Base-by-base conservation (phyloP, 805 yeast genomes). In the Candida alai region DNA sequence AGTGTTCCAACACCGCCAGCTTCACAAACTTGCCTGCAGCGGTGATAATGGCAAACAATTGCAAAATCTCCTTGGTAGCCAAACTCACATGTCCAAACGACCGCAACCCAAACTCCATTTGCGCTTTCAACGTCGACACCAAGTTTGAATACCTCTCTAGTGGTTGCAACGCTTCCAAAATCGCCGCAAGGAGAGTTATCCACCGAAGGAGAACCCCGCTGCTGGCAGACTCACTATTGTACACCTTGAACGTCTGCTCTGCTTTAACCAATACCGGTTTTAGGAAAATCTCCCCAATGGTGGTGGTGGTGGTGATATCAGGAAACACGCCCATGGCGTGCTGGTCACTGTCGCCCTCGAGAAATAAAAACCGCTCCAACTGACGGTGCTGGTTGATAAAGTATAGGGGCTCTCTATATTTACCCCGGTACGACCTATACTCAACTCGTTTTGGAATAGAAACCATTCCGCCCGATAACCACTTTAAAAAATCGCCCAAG, bases 391-490 rank as follows among this genome's bases (percentile, higher is more conserved):
- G 27, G 16, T 30, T 22, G 4, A 19, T 17, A 30, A 38, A 40
- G 16, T n/a, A 26, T 6, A 18, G 6, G 22, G 32, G 10, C 15
- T 36, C 37, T 24, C 20, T 16, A 5, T 29, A 16, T 10, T 22
- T 19, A 12, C 36, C 35, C n/a, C n/a, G n/a, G n/a, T n/a, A n/a
- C n/a, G n/a, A 21, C 12, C 17, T 3, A 10, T 21, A n/a, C 7
- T 20, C 12, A 1, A 4, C 8, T 4, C 11, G 14, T 8, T 6
- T 15, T 9, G 27, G 19, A 3, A 7, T 20, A 14, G 19, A 35
- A 5, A 12, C 24, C 12, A 30, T 12, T 20, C 28, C 19, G 1
- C 68, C 70, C 24, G 62, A 44, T 14, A 74, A 28, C 82, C 83
- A 76, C 1, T 55, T 41, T 3, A 73, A 24, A 43, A 75, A 68